Percentiles rank a stretch among this genome's conserved stretches.
Evolutionary conservation across 1,139 yeast genomes (phyloP).

Genomic region (Wickerhamiella pararugosa): DNA sequence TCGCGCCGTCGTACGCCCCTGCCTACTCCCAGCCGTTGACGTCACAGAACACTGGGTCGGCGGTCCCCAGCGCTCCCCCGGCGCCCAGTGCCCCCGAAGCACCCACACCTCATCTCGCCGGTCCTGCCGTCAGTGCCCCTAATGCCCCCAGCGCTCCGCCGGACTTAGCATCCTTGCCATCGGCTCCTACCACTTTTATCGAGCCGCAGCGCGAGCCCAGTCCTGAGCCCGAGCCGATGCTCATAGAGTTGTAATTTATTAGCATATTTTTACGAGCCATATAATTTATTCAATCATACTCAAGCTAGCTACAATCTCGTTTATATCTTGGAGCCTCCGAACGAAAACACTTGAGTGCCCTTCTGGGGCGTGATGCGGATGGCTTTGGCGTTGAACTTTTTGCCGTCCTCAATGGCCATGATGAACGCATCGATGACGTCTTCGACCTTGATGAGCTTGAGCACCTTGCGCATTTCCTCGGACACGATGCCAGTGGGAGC

Average conservation of each 20-base stretch:
- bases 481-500: slow-evolving; percentile 5
- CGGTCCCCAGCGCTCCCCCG: neutral
- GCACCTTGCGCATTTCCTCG: neutral
- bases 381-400: slow-evolving; percentile 3
- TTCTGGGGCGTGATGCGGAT: slow-evolving; percentile 1
- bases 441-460: slow-evolving; percentile 3
- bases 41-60: neutral
- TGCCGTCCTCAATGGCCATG: slow-evolving; percentile 1
- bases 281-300: too few species aligned
- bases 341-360: slow-evolving; percentile 4
- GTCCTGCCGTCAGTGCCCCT: slow-evolving; percentile 3
- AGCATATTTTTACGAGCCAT: neutral
- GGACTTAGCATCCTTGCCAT: slow-evolving; percentile 1
- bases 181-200: neutral
- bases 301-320: too few species aligned
- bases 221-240: slow-evolving; percentile 2
- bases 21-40: slow-evolving; percentile 6
- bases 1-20: slow-evolving; percentile 4
- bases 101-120: neutral
- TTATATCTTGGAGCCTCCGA: slow-evolving; percentile 2
- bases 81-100: neutral
- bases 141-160: slow-evolving; percentile 4
- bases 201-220: neutral
- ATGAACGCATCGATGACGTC: slow-evolving; percentile 5
- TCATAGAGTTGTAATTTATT: slow-evolving; percentile 1